Evolutionary conservation across 768 basidiomycete genomes (phyloP).

Genomic region (Tylopilus subfusipes): DNA sequence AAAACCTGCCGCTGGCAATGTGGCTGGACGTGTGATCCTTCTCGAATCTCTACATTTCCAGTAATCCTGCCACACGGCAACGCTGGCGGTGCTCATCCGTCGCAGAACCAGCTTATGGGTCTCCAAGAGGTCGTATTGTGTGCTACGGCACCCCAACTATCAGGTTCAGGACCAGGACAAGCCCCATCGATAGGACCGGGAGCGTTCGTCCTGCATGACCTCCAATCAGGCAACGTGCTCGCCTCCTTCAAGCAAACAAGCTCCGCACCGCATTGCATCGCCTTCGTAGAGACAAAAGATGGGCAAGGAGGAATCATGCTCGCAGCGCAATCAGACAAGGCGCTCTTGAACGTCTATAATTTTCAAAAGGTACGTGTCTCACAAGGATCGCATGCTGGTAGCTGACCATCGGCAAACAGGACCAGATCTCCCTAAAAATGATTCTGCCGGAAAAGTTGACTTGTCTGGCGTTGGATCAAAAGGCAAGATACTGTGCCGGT

Average conservation of each 20-base stretch:
- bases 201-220: slow-evolving; percentile 72
- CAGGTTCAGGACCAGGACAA: slow-evolving; percentile 38
- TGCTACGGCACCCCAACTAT: slow-evolving; percentile 45
- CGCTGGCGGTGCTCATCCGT: background rate
- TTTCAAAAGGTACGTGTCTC: slow-evolving; percentile 77
- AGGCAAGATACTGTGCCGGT: slow-evolving; percentile 78
- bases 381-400: background rate
- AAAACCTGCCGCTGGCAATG: background rate
- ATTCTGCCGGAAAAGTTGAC: slow-evolving; percentile 88
- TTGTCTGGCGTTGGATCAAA: slow-evolving; percentile 70
- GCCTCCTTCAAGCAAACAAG: slow-evolving; percentile 89
- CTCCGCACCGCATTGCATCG: slow-evolving; percentile 60
- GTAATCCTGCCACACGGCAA: background rate
- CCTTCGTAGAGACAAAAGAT: slow-evolving; percentile 60
- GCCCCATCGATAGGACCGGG: slow-evolving; percentile 46
- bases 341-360: slow-evolving; percentile 83
- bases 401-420: slow-evolving; percentile 43
- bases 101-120: slow-evolving; percentile 35
- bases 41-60: background rate
- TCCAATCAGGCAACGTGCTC: slow-evolving; percentile 69
- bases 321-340: slow-evolving; percentile 84
- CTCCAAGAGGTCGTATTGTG: slow-evolving; percentile 70
- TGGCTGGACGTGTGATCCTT: slow-evolving; percentile 17
- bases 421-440: slow-evolving; percentile 83
- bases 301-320: slow-evolving; percentile 82